These are phyloP conservation scores for Warburgia ugandensis DNA, from an alignment of 164 flowering plant genomes.

Conservation along the genomic window DNA sequence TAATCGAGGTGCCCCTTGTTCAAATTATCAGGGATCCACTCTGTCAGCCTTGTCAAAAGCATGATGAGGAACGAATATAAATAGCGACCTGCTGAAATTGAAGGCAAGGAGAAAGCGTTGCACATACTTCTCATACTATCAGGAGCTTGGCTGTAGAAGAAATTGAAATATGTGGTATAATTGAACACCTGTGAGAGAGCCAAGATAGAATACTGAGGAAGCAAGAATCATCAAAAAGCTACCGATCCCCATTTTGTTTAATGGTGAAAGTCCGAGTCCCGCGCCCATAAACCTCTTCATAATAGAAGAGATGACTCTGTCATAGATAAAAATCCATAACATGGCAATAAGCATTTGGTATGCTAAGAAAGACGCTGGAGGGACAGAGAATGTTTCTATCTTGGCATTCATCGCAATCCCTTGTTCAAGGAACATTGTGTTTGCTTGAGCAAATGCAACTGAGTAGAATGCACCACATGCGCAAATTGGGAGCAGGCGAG, in stretches of 20 bases:
- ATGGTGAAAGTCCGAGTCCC: conserved; percentile 10
- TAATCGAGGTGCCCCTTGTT: no score
- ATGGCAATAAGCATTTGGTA: conserved; percentile 5
- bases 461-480: conserved; percentile 2
- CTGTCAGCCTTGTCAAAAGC: no score
- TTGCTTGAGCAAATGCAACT: conserved; percentile 5
- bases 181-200: no score
- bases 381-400: conserved; percentile 6
- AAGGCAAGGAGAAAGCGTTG: no score
- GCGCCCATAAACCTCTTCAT: background rate
- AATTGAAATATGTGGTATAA: no score
- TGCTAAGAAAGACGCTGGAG: conserved; percentile 9
- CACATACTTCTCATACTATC: no score
- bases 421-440: conserved; percentile 11
- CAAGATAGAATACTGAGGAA: no score
- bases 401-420: conserved; percentile 6
- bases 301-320: background rate
- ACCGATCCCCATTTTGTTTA: conserved; percentile 15
- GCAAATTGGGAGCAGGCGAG: conserved; percentile 14
- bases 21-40: no score
- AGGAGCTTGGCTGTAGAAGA: no score
- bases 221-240: conserved; percentile 1
- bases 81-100: no score
- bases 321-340: no score
- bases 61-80: no score